Base-by-base conservation (phyloP, 202 grass and related monocot species). In the Eragrostis tef region DNA sequence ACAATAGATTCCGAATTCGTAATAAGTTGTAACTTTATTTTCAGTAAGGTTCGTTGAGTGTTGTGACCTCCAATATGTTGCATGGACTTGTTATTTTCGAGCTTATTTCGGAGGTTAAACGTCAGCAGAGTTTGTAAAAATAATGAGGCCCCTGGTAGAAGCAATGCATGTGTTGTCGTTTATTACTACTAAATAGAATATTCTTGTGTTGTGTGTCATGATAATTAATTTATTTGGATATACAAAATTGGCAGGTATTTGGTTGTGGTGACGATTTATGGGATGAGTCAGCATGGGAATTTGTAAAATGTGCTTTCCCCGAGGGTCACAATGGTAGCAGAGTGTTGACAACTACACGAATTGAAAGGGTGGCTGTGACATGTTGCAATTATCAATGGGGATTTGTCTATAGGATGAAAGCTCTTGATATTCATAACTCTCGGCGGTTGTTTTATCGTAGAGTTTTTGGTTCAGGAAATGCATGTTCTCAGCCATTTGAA, bases 211-310 rank as follows among this genome's bases (percentile, higher is more conserved):
- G 31, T 34, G 31, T 34, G 31, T 34, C 31, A 34, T 34, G 4
- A 34, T 34, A 34, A 34, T 34, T 2, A 34, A 34, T n/a, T n/a
- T 34, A 34, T 34, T 34, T 34, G 31, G 31, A 29, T 0, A n/a
- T 27, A 73, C 6, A 39, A 49, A 39, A 36, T 80, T 79, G 7
- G 31, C 45, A 75, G 61, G 59, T 78, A 76, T 44, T 77, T 84
- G 17, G 22, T 78, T 45, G 48, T 78, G 12, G 50, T 66, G 71
- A 84, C 44, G 61, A 77, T 48, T 49, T 81, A 63, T 81, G 79
- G 67, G 45, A 70, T 72, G 8, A 24, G 49, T 29, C 52, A 24
- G 54, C 67, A 6, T 81, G 79, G 67, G 24, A 71, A 22, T 16
- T 29, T 36, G 49, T 72, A 20, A 60, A 70, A 62, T 72, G 68